These are phyloP conservation scores for Trichoderma pleuroti DNA, from an alignment of 2,329 filamentous ascomycete species.

Conservation along the genomic window DNA sequence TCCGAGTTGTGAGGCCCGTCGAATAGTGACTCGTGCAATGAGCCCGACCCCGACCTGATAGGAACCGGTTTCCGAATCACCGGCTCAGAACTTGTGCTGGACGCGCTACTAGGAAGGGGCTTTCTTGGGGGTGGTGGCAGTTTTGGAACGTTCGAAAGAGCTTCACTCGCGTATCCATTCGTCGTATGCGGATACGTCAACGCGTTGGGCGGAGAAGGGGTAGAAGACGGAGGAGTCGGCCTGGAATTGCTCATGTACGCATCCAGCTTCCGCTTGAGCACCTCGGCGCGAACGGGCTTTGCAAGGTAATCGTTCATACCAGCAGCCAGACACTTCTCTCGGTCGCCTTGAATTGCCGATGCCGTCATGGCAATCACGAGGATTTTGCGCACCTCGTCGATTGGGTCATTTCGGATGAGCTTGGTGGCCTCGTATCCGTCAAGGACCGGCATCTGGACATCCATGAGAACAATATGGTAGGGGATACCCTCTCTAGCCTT, in stretches of 20 bases:
- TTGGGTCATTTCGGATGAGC: slow-evolving; percentile 70
- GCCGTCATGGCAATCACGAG: slow-evolving; percentile 98
- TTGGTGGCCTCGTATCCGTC: slow-evolving; percentile 91
- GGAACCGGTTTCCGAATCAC: slow-evolving; percentile 14
- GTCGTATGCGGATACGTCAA: background rate
- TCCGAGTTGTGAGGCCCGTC: slow-evolving; percentile 32
- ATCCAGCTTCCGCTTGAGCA: slow-evolving; percentile 78
- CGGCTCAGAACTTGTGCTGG: slow-evolving; percentile 8
- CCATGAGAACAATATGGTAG: slow-evolving; percentile 91
- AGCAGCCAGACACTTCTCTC: slow-evolving; percentile 90
- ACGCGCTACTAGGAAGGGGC: slow-evolving; percentile 14
- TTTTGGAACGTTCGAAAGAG: slow-evolving; percentile 6
- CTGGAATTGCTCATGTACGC: slow-evolving; percentile 45
- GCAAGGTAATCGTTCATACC: slow-evolving; percentile 98
- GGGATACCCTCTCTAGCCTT: slow-evolving; percentile 68
- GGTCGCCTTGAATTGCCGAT: slow-evolving; percentile 87
- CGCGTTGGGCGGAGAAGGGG: slow-evolving; percentile 6
- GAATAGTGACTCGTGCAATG: slow-evolving; percentile 33
- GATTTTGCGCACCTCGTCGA: slow-evolving; percentile 73
- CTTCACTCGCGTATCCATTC: slow-evolving; percentile 12
- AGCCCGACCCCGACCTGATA: slow-evolving; percentile 24
- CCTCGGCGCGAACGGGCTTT: slow-evolving; percentile 87
- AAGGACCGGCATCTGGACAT: slow-evolving; percentile 91
- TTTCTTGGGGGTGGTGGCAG: slow-evolving; percentile 17
- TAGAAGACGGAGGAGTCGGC: background rate